A percentile compares a stretch with the other conserved stretches of the same genome.
Evolutionary conservation across 306 rosid genomes (phyloP).

Genomic region (Geum urbanum): DNA sequence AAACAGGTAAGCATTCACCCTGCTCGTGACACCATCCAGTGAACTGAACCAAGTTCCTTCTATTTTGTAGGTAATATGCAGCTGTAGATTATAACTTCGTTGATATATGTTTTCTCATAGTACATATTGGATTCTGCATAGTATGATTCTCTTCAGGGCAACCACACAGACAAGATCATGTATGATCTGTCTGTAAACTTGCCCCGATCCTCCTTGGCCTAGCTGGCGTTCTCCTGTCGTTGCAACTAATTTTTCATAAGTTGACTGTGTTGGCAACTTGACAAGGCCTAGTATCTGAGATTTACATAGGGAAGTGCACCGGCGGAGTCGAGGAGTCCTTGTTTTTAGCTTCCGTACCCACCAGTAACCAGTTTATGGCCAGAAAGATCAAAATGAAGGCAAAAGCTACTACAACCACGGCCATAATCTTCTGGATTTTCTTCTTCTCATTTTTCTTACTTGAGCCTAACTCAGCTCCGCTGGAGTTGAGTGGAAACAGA

Average conservation of each 20-base stretch:
- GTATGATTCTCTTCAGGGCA: not conserved
- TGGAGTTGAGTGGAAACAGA: conserved; percentile 11
- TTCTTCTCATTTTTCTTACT: no score
- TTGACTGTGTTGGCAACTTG: not conserved
- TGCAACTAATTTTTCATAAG: not conserved
- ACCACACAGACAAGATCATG: not conserved
- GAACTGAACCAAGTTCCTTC: conserved; percentile 1
- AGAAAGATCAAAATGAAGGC: no score
- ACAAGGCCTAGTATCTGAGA: not conserved
- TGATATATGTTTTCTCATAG: not conserved
- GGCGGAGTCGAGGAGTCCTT: not conserved
- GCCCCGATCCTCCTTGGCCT: conserved; percentile 1
- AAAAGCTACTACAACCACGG: no score
- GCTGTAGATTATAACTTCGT: conserved; percentile 14
- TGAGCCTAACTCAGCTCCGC: conserved; percentile 9
- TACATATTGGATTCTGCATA: not conserved
- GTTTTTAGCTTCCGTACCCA: no score
- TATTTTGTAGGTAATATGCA: not conserved
- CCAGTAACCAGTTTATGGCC: no score
- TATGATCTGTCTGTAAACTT: not conserved
- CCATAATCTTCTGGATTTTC: no score
- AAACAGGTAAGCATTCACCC: conserved; percentile 40
- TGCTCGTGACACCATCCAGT: conserved; percentile 11
- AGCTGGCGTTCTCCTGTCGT: conserved; percentile 22
- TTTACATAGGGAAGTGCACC: not conserved